Conservation (phyloP, 169 alveolate genomes). For the Perkinsus chesapeaki region DNA sequence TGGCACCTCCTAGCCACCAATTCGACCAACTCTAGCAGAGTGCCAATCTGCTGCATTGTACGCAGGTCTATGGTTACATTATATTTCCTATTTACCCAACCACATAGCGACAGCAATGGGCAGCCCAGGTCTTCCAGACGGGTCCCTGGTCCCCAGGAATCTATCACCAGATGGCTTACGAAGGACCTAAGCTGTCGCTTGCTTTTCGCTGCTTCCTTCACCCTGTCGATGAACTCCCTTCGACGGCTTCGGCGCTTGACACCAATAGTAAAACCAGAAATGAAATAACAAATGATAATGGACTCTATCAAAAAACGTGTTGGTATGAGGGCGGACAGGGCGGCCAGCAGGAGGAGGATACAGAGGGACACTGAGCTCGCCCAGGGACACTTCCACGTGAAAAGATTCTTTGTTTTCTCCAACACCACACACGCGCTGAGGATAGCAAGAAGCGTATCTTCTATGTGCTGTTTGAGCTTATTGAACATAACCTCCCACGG, state of each 20-base stretch:
- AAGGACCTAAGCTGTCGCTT: not conserved
- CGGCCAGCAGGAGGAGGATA: not conserved
- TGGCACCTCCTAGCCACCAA: not conserved
- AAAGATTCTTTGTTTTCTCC: not conserved
- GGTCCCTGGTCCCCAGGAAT: not conserved
- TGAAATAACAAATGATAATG: not conserved
- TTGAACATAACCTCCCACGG: not conserved
- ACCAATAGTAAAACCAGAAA: not conserved
- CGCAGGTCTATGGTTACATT: not conserved
- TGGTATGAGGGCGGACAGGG: not conserved
- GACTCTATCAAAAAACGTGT: not conserved
- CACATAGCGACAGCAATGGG: not conserved
- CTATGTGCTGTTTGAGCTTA: not conserved
- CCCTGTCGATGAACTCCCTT: not conserved
- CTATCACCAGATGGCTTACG: not conserved
- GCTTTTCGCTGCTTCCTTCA: not conserved
- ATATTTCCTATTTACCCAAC: not conserved
- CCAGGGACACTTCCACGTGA: not conserved
- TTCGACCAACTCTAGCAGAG: not conserved
- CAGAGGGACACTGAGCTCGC: not conserved
- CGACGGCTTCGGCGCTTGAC: not conserved
- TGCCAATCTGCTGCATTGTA: not conserved
- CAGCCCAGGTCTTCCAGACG: not conserved
- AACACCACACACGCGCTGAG: not conserved
- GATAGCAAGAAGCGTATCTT: not conserved